Evolutionary conservation across 1,284 basidiomycete genomes (phyloP), one percentile per base, ranked within the genome.

Genomic region (Ganoderma resinaceum): DNA sequence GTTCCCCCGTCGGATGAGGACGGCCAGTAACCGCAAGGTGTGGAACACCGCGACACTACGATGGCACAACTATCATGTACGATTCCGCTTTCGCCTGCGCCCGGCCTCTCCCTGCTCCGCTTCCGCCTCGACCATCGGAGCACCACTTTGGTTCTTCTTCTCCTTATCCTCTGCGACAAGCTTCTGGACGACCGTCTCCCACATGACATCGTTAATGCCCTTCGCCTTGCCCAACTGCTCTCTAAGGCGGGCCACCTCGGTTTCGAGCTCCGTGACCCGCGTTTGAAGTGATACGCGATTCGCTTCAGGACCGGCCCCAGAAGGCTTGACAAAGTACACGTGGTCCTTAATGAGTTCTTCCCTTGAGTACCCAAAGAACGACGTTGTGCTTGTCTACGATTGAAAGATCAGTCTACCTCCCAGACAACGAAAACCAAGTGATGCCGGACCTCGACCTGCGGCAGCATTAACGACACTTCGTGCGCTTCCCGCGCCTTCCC

Each of bases 161-260:
- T 75, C 77, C 67, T 81, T 80, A 29, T 79, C 80, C 64, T 83
- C 80, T 33, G 79, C 77, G 5, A 91, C 79, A n/a, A 89, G 78
- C 65, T 81, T 85, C 70, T 90, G 87, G 37, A 94, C 90, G 3
- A 96, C 87, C 1, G 86, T 88, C 73, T 93, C 91, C 95, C 95
- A 97, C 91, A 97, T 96, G 63, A 87, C 85, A 76, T 96, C 94
- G 73, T 97, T 97, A 67, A 96, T 86, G 40, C 90, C 88, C 76
- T 94, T 94, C 4, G 95, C 95, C 77, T 89, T 91, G 33, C 88
- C 88, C 1, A 97, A 82, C 71, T 95, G 90, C 59, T 87, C 86
- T 40, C 84, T 86, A 67, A 96, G 79, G 29, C 79, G 81, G 63
- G 83, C 82, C 11, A 95, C 85, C 77, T 97, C 94, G 2, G 82